Percentiles rank a stretch among this genome's conserved stretches.
Evolutionary conservation across 495 filamentous ascomycete species (phyloP).

Genomic region (Cudoniella acicularis): DNA sequence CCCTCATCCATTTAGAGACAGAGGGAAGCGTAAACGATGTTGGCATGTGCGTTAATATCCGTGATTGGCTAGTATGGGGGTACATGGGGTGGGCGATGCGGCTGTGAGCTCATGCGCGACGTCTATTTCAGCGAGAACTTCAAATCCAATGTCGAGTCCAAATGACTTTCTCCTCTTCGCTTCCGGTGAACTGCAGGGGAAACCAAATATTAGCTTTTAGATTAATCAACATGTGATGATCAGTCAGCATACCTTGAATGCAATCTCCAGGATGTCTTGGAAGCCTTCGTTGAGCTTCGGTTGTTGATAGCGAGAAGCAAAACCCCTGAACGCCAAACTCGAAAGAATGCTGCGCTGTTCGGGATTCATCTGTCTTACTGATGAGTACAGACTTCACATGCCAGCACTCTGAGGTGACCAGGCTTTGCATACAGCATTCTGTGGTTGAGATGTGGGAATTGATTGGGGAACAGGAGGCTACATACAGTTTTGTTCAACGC

Average conservation of each 20-base stretch:
- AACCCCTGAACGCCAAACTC: slow-evolving; percentile 73
- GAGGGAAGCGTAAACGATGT: neutral
- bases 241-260: slow-evolving; percentile 45
- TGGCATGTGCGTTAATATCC: neutral
- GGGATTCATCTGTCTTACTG: slow-evolving; percentile 63
- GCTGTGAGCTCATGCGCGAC: slow-evolving; percentile 1
- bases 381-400: slow-evolving; percentile 4
- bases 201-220: neutral
- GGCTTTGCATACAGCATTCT: neutral
- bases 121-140: slow-evolving; percentile 8
- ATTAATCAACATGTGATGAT: neutral
- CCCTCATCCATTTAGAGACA: neutral
- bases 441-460: slow-evolving; percentile 6
- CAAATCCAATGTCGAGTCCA: slow-evolving; percentile 76
- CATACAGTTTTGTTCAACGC: slow-evolving; percentile 57
- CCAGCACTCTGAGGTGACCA: neutral
- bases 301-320: slow-evolving; percentile 62
- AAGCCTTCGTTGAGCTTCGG: slow-evolving; percentile 80
- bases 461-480: slow-evolving; percentile 4
- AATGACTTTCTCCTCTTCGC: slow-evolving; percentile 48
- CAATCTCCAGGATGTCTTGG: slow-evolving; percentile 61
- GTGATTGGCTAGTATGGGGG: neutral
- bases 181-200: slow-evolving; percentile 48
- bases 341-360: slow-evolving; percentile 74
- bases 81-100: neutral